A percentile compares a stretch with the other conserved stretches of the same genome.
These are phyloP conservation scores for Gomphus bonarii DNA, from an alignment of 1,284 basidiomycete genomes.

Conservation along the genomic window DNA sequence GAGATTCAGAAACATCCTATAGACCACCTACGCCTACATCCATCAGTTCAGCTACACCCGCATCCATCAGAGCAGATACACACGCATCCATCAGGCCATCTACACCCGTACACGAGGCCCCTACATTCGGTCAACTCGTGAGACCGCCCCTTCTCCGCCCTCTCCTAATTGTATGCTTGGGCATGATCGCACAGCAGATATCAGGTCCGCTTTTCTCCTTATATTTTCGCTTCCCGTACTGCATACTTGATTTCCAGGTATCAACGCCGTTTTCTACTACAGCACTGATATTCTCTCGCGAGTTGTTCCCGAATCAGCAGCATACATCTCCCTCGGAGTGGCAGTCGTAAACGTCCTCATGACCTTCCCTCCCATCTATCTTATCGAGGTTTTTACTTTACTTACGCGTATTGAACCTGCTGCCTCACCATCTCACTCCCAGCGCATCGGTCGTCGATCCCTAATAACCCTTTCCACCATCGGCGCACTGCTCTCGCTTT, in stretches of 20 bases:
- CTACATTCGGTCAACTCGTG: constrained; percentile 31
- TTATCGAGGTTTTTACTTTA: constrained; percentile 62
- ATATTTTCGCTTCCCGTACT: background rate
- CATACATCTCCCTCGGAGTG: constrained; percentile 69
- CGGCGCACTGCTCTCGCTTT: constrained; percentile 57
- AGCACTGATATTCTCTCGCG: constrained; percentile 79
- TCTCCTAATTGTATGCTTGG: constrained; percentile 59
- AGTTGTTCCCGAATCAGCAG: constrained; percentile 66
- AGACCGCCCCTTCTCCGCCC: constrained; percentile 47
- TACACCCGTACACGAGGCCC: constrained; percentile 5
- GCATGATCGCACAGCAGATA: constrained; percentile 71
- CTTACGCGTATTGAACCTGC: background rate
- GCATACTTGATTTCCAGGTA: background rate
- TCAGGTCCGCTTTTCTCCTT: constrained; percentile 40
- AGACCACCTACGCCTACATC: too few relatives aligned
- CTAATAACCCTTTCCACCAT: constrained; percentile 46
- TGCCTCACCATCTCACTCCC: constrained; percentile 9
- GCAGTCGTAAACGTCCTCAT: constrained; percentile 74
- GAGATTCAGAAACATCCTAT: too few relatives aligned
- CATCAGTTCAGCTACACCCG: too few relatives aligned
- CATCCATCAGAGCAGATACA: too few relatives aligned
- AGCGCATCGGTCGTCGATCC: constrained; percentile 57
- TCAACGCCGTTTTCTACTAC: constrained; percentile 70
- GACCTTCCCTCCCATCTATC: constrained; percentile 74
- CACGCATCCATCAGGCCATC: background rate